Evolutionary conservation across 2,329 filamentous ascomycete species (phyloP), one percentile per base, ranked within the genome.

Genomic region (Botrytis byssoidea): DNA sequence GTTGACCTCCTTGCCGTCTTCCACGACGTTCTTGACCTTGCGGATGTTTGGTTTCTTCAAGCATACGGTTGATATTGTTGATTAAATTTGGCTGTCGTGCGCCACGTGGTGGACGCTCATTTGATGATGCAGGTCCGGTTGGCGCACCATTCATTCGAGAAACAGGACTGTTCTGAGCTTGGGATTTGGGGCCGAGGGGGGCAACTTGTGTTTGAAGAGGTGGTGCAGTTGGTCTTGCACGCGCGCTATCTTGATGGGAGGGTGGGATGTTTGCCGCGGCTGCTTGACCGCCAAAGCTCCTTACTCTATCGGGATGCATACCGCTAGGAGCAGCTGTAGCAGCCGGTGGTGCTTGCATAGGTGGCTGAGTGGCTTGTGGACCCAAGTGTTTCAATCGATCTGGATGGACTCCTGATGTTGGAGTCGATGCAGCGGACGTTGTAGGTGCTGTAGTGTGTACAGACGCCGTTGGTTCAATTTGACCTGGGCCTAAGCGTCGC

Each of bases 21-120:
- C 78, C 77, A 70, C 81, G 80, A 65, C 78, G 76, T 37, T 80
- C 77, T 40, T 77, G 83, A 37, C 79, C 81, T 79, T 83, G 83
- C 79, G 84, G 76, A 77, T 87, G 80, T 79, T 78, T 85, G 1
- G 85, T 84, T 6, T 90, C 83, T 55, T 65, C 60, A 32, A 73
- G 46, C 59, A 65, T 64, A 32, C 72, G 72, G 37, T 73, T 73
- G 69, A 85, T 88, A 75, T 82, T 89, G 77, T 90, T 89, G 74
- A 91, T 90, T 64, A 87, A 86, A 20, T 86, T 86, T 44, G 91
- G 82, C 77, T 90, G 88, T 73, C 88, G 80, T 71, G 84, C 77
- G 76, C 79, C 82, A 32, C 79, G 78, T 64, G 80, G 74, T 42
- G 74, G 60, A 63, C 81, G 78, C 61, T 81, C 80, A n/a, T 68